Conservation (phyloP, 2,329 filamentous ascomycete genomes). For the Diplodia seriata region DNA sequence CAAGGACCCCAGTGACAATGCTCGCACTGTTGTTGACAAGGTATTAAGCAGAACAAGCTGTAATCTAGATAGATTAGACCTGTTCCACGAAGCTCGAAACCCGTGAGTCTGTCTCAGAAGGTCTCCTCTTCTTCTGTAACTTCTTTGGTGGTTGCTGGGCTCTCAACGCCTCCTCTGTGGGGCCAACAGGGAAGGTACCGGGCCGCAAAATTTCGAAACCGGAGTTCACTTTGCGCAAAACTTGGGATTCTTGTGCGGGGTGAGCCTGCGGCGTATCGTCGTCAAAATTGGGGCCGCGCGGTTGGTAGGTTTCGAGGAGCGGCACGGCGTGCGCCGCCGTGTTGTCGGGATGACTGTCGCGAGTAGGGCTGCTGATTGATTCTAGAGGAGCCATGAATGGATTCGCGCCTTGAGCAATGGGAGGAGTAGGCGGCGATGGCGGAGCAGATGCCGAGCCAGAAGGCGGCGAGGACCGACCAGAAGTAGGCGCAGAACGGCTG, state of each 20-base stretch:
- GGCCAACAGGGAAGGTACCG: constrained; percentile 45
- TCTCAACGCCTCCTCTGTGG: constrained; percentile 36
- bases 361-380: constrained; percentile 35
- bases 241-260: constrained; percentile 42
- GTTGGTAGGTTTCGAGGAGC: constrained; percentile 46
- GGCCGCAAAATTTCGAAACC: constrained; percentile 51
- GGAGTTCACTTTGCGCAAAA: constrained; percentile 52
- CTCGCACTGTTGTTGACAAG: constrained; percentile 16
- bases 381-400: constrained; percentile 34
- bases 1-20: background rate
- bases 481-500: constrained; percentile 21
- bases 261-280: constrained; percentile 41
- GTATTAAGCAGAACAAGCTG: background rate
- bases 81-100: constrained; percentile 48
- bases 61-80: constrained; percentile 38
- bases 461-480: constrained; percentile 18
- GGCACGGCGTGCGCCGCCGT: constrained; percentile 44
- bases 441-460: constrained; percentile 1
- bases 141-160: constrained; percentile 49
- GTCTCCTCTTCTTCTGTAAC: constrained; percentile 53
- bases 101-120: constrained; percentile 41
- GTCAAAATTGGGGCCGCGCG: constrained; percentile 47
- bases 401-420: constrained; percentile 38
- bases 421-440: constrained; percentile 19
- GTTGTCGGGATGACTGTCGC: constrained; percentile 40